Evolutionary conservation across 192 early-diverging fungal genomes (phyloP), one percentile per base, ranked within the genome.

Genomic region (Backusella psychrophila): DNA sequence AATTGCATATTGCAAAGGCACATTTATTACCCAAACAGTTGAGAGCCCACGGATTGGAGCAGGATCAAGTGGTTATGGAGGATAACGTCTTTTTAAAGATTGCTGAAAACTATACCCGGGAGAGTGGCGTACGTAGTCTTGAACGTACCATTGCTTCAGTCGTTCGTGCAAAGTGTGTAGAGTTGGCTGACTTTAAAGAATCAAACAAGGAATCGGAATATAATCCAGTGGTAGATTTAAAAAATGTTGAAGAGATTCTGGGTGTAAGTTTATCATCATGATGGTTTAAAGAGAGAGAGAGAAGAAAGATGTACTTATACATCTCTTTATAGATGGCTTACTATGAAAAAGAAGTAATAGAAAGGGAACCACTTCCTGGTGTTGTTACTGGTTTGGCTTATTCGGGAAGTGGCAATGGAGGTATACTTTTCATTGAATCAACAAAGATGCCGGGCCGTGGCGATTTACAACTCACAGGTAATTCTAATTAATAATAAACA

Each of bases 311-410:
- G 2, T 34, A 36, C 7, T 34, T 4, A 68, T 9, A 35, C 14
- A 9, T 36, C 35, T 65, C 11, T 42, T 8, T 41, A 31, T 66
- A 80, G 85, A 77, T 88, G 23, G 87, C 86, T 72, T 84, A 81
- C 29, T 94, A 85, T 84, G 88, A 91, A 31, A 88, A 91, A 36
- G 92, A 94, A 71, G 72, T 65, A 36, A 35, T 39, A 21, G 90
- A 93, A 69, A 86, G 89, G 6, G 81, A 84, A 9, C 63, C 84
- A 4, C 75, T 83, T 0, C 90, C 92, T 35, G 95, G 95, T 0
- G 88, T 96, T 21, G 93, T 93, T 0, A 93, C 90, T 29, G 95
- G 95, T 3, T 86, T 96, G 72, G 93, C 95, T 6, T 96, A 91
- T 86, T 93, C 93, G 7, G 81, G 88, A 6, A 86, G 81, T 74